Base-by-base conservation (phyloP, 1,284 basidiomycete species). In the Meripilus lineatus region DNA sequence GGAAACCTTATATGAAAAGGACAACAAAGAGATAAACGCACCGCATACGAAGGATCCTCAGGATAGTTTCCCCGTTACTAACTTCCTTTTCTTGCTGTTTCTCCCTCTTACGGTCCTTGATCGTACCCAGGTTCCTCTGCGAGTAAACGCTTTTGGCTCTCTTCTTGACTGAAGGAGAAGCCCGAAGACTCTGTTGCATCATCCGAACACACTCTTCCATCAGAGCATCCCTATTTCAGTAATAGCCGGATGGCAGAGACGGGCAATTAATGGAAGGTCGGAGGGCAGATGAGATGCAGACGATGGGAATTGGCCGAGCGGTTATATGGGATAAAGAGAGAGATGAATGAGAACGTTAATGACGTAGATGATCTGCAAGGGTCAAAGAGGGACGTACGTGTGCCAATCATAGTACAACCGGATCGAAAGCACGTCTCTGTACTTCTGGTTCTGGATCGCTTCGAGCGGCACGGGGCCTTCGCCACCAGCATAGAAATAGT, bases 151-250 rank as follows among this genome's bases (percentile, higher is more conserved):
- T 89, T 75, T 97, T 98, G 4, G 84, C 85, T 4, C 93, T 84
- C 63, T 88, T 90, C 71, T 85, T 86, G 48, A 89, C 74, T n/a
- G 83, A 79, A 2, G 87, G 79, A 4, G 81, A 74, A 20, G 81
- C 77, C 10, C 81, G 77, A 37, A 96, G 67, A 26, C 75, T 87
- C 65, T 80, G 83, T 63, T 89, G 90, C 86, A 85, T 95, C 76
- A 89, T 86, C 3, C 90, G 81, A 24, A 97, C 92, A 57, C 93
- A 97, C 68, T 97, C 93, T 63, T 96, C 91, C 92, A 94, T 94
- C 28, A 94, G 70, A 13, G 83, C 84, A 58, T 95, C 93, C 33
- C 89, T 92, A 15, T 40, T 28, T 43, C 32, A 46, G 28, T 23
- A 8, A 32, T 21, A 33, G 15, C 18, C 17, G 17, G 15, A 21